Conservation (phyloP, 345 rosid genomes). For the Limnanthes douglasii region DNA sequence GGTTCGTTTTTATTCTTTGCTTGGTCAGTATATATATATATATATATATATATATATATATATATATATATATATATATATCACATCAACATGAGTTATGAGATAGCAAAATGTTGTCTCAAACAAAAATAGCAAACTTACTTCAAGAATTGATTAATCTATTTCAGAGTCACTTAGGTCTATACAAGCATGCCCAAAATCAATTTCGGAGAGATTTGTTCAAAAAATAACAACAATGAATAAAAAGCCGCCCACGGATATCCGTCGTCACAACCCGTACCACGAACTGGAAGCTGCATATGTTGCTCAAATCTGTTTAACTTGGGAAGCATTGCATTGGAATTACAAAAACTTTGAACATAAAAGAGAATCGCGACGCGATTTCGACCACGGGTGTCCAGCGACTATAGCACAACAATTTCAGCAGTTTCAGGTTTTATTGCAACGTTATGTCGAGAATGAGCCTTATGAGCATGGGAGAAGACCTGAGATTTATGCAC, state of each 20-base stretch:
- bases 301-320: constrained; percentile 82
- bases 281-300: constrained; percentile 78
- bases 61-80: not conserved
- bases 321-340: constrained; percentile 97
- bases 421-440: constrained; percentile 84
- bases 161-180: constrained; percentile 65
- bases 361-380: constrained; percentile 31
- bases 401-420: constrained; percentile 74
- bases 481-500: constrained; percentile 81
- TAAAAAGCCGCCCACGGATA: constrained; percentile 28
- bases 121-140: not conserved
- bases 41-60: not conserved
- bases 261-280: constrained; percentile 62
- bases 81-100: not conserved
- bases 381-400: constrained; percentile 59
- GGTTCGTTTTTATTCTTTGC: constrained; percentile 17
- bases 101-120: not conserved
- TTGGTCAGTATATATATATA: not conserved
- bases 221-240: constrained; percentile 44
- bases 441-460: constrained; percentile 80
- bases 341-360: constrained; percentile 73
- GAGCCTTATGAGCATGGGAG: constrained; percentile 97
- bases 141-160: not conserved
- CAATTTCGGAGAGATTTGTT: constrained; percentile 79
- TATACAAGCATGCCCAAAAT: constrained; percentile 68